Evolutionary conservation across 106 monocot species (phyloP).

Genomic region (Triglochin maritima): DNA sequence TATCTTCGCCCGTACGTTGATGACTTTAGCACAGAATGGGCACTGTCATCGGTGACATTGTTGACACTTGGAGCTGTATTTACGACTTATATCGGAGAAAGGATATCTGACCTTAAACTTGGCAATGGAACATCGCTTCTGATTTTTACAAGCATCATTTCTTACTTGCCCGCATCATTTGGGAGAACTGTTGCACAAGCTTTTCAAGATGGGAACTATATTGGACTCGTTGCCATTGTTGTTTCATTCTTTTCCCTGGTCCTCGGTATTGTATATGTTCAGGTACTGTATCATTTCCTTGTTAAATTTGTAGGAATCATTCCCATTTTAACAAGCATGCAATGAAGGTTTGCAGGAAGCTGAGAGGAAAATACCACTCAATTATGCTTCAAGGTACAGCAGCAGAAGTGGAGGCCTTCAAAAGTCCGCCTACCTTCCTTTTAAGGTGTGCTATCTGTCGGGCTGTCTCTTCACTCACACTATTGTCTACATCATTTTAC

Average conservation of each 20-base stretch:
- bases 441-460: constrained; percentile 51
- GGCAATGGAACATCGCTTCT: constrained; percentile 98
- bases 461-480: no score
- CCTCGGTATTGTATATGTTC: constrained; percentile 98
- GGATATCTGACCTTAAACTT: constrained; percentile 95
- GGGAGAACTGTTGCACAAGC: constrained; percentile 84
- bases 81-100: constrained; percentile 91
- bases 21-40: constrained; percentile 95
- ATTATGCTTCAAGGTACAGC: constrained; percentile 97
- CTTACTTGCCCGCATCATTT: constrained; percentile 94
- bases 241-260: constrained; percentile 75
- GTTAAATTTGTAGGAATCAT: neutral
- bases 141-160: constrained; percentile 97
- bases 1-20: constrained; percentile 82
- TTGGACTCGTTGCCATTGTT: constrained; percentile 64
- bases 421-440: constrained; percentile 95
- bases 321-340: constrained; percentile 17
- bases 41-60: constrained; percentile 54
- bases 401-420: constrained; percentile 73
- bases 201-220: constrained; percentile 89
- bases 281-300: constrained; percentile 37
- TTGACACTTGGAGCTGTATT: constrained; percentile 92
- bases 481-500: no score
- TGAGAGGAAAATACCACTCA: constrained; percentile 98
- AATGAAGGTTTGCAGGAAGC: constrained; percentile 73